Evolutionary conservation across 192 early-diverging fungal genomes (phyloP).

Genomic region (Podila horticola): DNA sequence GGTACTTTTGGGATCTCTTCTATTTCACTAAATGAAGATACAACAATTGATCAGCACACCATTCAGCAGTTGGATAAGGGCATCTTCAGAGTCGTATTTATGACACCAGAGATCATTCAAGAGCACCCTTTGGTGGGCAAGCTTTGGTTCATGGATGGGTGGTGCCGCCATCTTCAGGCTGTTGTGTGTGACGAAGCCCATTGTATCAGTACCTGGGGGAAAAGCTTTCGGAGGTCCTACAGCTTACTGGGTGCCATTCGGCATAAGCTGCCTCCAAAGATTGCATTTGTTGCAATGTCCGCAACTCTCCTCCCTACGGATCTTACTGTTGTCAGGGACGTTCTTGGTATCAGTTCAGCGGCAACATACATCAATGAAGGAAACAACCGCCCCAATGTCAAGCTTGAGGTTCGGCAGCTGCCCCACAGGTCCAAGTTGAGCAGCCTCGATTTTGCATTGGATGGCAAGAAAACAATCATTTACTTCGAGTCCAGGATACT

Average conservation of each 20-base stretch:
- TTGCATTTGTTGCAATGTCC: constrained; percentile 16
- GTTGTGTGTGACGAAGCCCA: constrained; percentile 22
- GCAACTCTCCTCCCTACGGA: constrained; percentile 1
- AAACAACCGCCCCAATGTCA: constrained; percentile 14
- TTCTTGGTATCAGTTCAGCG: background rate
- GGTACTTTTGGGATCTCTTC: too few species aligned
- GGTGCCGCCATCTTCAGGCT: background rate
- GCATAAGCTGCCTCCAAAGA: background rate
- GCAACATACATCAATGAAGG: constrained; percentile 9
- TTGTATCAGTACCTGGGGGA: constrained; percentile 15
- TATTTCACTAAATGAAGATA: too few species aligned
- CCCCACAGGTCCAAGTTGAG: background rate
- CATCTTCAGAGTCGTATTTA: constrained; percentile 12
- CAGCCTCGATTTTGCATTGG: background rate
- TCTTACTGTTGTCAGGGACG: constrained; percentile 8
- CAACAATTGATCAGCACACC: constrained; percentile 1
- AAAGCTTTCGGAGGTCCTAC: constrained; percentile 12
- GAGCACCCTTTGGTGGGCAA: background rate
- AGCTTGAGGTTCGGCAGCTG: constrained; percentile 1
- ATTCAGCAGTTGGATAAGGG: background rate
- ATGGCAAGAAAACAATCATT: background rate
- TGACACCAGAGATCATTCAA: constrained; percentile 19
- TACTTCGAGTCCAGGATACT: too few species aligned
- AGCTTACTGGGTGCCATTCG: constrained; percentile 5
- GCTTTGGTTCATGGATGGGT: constrained; percentile 11